A percentile compares a stretch with the other conserved stretches of the same genome.
phyloP scores from a whole-genome alignment of 352 stramenopile genomes.

The Pythium brachiatum region DNA sequence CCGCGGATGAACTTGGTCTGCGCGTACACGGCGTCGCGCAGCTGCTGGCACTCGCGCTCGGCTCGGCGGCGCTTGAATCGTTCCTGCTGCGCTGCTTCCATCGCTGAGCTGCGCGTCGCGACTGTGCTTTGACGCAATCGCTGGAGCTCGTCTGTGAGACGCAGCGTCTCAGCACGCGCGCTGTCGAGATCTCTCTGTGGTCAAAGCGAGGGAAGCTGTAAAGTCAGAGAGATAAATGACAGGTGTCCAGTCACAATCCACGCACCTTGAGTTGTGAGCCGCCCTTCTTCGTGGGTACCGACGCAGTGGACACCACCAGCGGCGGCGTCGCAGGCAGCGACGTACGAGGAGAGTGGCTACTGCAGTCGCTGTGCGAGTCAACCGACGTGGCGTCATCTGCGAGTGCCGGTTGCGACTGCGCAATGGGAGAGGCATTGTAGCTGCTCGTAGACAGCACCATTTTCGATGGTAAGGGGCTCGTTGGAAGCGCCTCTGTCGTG shows the following conservation, averaged over 20 bases:
- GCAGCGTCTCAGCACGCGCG: neutral
- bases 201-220: neutral
- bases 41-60: slow-evolving; percentile 15
- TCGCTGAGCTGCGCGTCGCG: neutral
- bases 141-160: slow-evolving; percentile 1
- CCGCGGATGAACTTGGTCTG: slow-evolving; percentile 14
- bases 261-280: neutral
- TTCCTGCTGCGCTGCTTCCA: slow-evolving; percentile 5
- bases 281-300: neutral
- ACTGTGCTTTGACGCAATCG: neutral
- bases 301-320: neutral
- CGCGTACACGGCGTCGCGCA: slow-evolving; percentile 12
- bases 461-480: neutral
- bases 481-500: neutral
- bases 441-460: neutral
- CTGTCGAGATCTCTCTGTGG: neutral
- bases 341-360: neutral
- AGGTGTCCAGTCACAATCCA: neutral
- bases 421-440: neutral
- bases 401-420: too few species aligned
- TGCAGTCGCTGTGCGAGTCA: slow-evolving; percentile 3
- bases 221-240: neutral
- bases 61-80: slow-evolving; percentile 6
- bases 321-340: neutral
- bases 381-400: neutral